Percentiles rank a stretch among this genome's conserved stretches.
Conservation (phyloP, 805 yeast species). For the Saccharomycopsis vini region DNA sequence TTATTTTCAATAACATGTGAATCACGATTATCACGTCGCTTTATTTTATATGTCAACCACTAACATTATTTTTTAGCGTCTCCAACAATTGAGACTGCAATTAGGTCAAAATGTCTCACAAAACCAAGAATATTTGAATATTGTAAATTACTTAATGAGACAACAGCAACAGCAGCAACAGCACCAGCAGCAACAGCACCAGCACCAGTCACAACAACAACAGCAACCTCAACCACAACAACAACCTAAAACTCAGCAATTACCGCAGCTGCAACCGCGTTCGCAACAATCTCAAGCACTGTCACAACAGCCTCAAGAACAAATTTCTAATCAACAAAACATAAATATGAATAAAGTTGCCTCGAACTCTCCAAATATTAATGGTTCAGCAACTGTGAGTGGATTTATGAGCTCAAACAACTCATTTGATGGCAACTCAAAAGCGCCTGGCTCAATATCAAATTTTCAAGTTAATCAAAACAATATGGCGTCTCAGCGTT, state of each 20-base stretch:
- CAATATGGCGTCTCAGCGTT: too few species aligned
- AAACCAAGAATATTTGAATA: slow-evolving; percentile 14
- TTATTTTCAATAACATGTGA: too few species aligned
- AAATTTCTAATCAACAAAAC: neutral
- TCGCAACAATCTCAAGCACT: neutral
- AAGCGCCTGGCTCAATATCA: too few species aligned
- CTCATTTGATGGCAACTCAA: neutral
- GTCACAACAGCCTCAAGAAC: slow-evolving; percentile 5
- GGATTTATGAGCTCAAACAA: too few species aligned
- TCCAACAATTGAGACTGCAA: slow-evolving; percentile 11
- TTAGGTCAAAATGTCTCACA: slow-evolving; percentile 12
- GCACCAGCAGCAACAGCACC: neutral
- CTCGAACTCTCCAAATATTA: too few species aligned
- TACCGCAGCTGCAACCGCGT: neutral
- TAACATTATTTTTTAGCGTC: too few species aligned
- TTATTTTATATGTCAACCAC: too few species aligned
- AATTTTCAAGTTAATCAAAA: too few species aligned
- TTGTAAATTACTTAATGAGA: slow-evolving; percentile 6
- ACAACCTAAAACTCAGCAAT: neutral
- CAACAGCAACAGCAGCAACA: slow-evolving; percentile 7
- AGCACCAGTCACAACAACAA: slow-evolving; percentile 1
- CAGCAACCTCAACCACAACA: neutral
- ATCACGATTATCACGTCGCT: too few species aligned
- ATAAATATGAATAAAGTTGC: too few species aligned
- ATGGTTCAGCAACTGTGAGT: too few species aligned